phyloP scores from a whole-genome alignment of 257 asterid species.

The Solanum pinnatisectum region DNA sequence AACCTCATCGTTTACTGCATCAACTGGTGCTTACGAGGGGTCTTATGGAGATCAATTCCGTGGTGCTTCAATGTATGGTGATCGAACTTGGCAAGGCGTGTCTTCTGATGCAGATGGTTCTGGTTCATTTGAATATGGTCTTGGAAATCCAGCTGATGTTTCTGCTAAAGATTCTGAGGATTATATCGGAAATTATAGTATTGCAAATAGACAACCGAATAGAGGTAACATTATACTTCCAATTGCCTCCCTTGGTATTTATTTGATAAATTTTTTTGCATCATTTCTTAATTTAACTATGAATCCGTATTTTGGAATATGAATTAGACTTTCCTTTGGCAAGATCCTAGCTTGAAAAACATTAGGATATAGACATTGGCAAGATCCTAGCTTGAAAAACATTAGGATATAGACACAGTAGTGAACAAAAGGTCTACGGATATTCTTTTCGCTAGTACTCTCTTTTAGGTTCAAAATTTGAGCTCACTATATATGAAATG shows the following conservation, averaged over 20 bases:
- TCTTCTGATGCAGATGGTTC: slow-evolving; percentile 34
- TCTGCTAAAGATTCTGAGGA: slow-evolving; percentile 33
- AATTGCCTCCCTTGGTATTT: background rate
- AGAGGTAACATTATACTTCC: slow-evolving; percentile 46
- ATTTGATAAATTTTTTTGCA: background rate
- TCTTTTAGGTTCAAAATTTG: background rate
- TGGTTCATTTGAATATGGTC: slow-evolving; percentile 39
- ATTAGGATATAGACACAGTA: background rate
- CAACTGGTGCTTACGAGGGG: slow-evolving; percentile 39
- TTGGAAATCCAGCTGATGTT: slow-evolving; percentile 31
- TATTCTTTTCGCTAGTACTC: background rate
- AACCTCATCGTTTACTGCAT: slow-evolving; percentile 36
- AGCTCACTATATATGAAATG: background rate
- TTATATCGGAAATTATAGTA: slow-evolving; percentile 27
- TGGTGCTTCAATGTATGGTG: slow-evolving; percentile 27
- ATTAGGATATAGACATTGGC: background rate
- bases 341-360: background rate
- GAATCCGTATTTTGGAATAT: background rate
- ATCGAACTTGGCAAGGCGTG: slow-evolving; percentile 35
- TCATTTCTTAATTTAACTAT: background rate
- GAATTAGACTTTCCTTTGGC: background rate
- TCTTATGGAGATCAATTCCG: slow-evolving; percentile 29
- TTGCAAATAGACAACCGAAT: slow-evolving; percentile 54
- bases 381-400: background rate
- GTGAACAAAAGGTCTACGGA: background rate